Percentiles rank a stretch among this genome's conserved stretches.
Conservation (phyloP, 1,284 basidiomycete species). For the Sanguinoderma infundibulare region DNA sequence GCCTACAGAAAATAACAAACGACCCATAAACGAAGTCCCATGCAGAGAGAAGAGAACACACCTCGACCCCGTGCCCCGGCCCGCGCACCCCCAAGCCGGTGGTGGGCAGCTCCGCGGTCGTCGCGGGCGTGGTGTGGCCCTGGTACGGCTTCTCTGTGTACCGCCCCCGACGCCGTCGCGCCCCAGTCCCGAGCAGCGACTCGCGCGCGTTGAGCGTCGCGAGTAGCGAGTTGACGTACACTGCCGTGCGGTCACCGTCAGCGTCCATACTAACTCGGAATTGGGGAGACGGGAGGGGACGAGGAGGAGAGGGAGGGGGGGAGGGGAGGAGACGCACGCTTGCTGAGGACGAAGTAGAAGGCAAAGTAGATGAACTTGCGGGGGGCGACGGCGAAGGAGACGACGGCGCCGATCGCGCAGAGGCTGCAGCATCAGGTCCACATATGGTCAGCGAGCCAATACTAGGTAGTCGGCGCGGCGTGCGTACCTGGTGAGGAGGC, state of each 20-base stretch:
- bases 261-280: no score
- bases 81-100: neutral
- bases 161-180: neutral
- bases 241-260: neutral
- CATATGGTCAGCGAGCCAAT: no score
- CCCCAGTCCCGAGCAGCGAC: conserved; percentile 4
- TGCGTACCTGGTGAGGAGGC: conserved; percentile 26
- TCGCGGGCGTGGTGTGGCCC: neutral
- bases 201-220: conserved; percentile 21
- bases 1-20: no score
- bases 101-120: neutral
- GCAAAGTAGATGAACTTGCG: conserved; percentile 28
- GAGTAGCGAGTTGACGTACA: conserved; percentile 23
- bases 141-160: neutral
- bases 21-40: no score
- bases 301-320: neutral
- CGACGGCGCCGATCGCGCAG: conserved; percentile 25
- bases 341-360: conserved; percentile 30
- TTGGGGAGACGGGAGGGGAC: neutral
- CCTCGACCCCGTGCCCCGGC: neutral
- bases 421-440: conserved; percentile 17
- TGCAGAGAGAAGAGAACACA: neutral
- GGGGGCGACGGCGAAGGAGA: conserved; percentile 15
- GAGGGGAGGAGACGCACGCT: conserved; percentile 17
- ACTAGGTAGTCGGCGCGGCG: no score